Evolutionary conservation across 2,329 filamentous ascomycete genomes (phyloP), one percentile per base, ranked within the genome.

Genomic region (Cordyceps farinosa): DNA sequence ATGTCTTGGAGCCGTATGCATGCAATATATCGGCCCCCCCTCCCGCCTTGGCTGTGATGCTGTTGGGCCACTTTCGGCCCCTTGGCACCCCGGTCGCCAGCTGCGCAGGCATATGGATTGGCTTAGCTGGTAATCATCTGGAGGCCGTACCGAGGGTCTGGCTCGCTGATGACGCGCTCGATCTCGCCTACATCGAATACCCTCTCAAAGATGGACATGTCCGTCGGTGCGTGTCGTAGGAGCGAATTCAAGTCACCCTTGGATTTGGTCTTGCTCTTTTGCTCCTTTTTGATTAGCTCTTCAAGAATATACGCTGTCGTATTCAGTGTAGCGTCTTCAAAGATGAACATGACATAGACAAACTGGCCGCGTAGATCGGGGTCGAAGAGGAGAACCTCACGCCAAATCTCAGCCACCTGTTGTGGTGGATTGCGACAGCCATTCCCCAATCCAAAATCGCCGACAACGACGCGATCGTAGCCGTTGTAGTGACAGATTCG

Each of bases 391-490:
- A 89, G 79, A 11, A 87, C 78, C 66, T 90, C 86, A 52, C 85
- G 80, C 87, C 87, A 90, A 56, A 89, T 79, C 72, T 85, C 82
- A 40, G 86, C 86, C 61, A 89, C 77, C 72, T 88, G 86, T 70
- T 82, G 80, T 1, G 87, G 84, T 47, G 87, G 87, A 71, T 90
- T 90, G 68, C 84, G 81, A 70, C 85, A 84, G 44, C 80, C 79
- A 66, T 87, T 87, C 52, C 87, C 87, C 7, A 88, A 77, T 2
- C 87, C 87, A 70, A 88, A 90, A 67, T 86, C 86, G 29, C 85
- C 85, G 64, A 89, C 82, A 57, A 86, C 84, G 29, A 89, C 78
- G 64, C 81, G 80, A 47, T 79, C 76, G 69, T 87, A 85, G 64
- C 79, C 78, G 68, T 85, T 81, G 69, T 82, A 84, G 22, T 84